These are phyloP conservation scores for Fulvia fulva DNA, from an alignment of 2,329 filamentous ascomycete species.

Conservation along the genomic window DNA sequence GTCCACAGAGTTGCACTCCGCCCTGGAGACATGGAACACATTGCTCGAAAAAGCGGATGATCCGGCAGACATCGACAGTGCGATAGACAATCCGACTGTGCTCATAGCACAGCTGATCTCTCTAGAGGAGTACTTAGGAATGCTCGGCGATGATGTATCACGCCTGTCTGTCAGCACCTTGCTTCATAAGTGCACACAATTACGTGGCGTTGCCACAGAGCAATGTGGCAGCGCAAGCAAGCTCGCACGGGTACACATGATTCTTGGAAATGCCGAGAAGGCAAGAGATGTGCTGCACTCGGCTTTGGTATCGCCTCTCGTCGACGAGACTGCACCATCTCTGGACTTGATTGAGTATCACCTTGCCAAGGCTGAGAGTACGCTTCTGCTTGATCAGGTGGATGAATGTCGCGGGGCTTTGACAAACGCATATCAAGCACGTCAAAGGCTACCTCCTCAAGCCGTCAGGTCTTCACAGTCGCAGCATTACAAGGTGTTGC, in stretches of 20 bases:
- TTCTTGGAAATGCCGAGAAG: conserved; percentile 58
- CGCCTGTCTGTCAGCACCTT: conserved; percentile 15
- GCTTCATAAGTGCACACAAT: conserved; percentile 5
- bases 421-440: conserved; percentile 15
- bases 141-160: conserved; percentile 51
- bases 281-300: conserved; percentile 56
- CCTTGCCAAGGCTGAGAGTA: conserved; percentile 21
- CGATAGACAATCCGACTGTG: conserved; percentile 49
- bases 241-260: conserved; percentile 54
- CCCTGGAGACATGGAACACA: conserved; percentile 37
- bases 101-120: conserved; percentile 52
- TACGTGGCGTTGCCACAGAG: conserved; percentile 23
- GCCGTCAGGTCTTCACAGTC: conserved; percentile 19
- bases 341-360: conserved; percentile 44
- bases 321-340: conserved; percentile 32
- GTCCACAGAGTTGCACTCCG: conserved; percentile 28
- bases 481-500: conserved; percentile 21
- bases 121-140: conserved; percentile 54
- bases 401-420: conserved; percentile 18
- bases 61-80: conserved; percentile 39
- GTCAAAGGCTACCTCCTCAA: conserved; percentile 14
- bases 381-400: conserved; percentile 20
- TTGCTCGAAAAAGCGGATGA: conserved; percentile 32
- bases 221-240: conserved; percentile 34
- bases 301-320: conserved; percentile 39